These are phyloP conservation scores for Nowakowskiella sp. DNA, from an alignment of 192 early-diverging fungal species.

Conservation along the genomic window DNA sequence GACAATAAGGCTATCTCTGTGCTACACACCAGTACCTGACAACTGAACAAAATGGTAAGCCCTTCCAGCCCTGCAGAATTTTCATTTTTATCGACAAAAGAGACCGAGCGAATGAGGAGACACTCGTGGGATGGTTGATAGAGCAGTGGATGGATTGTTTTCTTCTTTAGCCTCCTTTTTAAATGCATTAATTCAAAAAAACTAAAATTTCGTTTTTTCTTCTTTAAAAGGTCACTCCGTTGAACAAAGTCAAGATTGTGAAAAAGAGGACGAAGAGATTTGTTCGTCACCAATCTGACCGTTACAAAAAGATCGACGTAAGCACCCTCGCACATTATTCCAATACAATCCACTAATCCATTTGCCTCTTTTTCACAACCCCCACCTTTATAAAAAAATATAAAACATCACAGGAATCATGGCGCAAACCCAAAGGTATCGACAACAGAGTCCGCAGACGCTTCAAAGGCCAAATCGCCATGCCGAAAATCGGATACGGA, in stretches of 20 bases:
- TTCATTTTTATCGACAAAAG: neutral
- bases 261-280: slow-evolving; percentile 99
- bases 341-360: neutral
- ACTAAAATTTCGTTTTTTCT: too few species aligned
- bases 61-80: too few species aligned
- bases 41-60: too few species aligned
- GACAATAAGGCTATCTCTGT: too few species aligned
- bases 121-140: neutral
- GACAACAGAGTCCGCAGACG: slow-evolving; percentile 95
- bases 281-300: slow-evolving; percentile 96
- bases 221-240: slow-evolving; percentile 94
- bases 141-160: neutral
- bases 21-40: too few species aligned
- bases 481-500: slow-evolving; percentile 99
- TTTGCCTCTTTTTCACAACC: neutral
- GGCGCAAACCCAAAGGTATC: slow-evolving; percentile 99
- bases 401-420: slow-evolving; percentile 80
- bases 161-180: neutral
- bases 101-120: neutral
- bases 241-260: slow-evolving; percentile 91
- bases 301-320: slow-evolving; percentile 92
- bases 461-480: slow-evolving; percentile 94
- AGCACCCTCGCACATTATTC: slow-evolving; percentile 14
- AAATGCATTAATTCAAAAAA: too few species aligned
- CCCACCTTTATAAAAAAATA: slow-evolving; percentile 1